Conservation (phyloP, 164 flowering plant genomes). For the Euptelea pleiosperma region DNA sequence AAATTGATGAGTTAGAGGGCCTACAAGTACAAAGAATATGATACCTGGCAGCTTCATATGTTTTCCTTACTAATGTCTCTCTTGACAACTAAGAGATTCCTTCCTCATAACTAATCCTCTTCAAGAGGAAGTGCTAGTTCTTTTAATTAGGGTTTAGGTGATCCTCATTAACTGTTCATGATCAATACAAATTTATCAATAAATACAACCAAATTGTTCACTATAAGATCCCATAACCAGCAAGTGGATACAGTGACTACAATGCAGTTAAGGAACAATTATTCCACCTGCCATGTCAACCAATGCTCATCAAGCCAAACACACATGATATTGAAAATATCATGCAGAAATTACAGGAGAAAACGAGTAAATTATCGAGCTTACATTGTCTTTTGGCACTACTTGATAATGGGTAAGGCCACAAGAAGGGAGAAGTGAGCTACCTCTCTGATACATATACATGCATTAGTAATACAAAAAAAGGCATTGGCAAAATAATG, state of each 20-base stretch:
- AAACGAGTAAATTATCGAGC: too few relatives aligned
- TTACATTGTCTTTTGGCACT: too few relatives aligned
- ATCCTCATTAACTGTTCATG: too few relatives aligned
- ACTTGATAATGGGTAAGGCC: too few relatives aligned
- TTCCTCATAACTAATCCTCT: too few relatives aligned
- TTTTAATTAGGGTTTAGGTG: too few relatives aligned
- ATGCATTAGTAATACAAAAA: neutral
- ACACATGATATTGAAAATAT: neutral
- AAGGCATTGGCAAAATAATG: neutral
- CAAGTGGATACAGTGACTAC: too few relatives aligned
- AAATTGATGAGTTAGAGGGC: too few relatives aligned
- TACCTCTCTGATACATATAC: neutral
- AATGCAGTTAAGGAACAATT: neutral
- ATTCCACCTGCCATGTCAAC: neutral
- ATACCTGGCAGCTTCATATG: too few relatives aligned
- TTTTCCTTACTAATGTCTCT: too few relatives aligned
- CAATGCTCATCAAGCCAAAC: neutral
- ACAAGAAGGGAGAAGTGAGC: slow-evolving; percentile 4
- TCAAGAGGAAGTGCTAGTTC: too few relatives aligned
- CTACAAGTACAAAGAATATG: too few relatives aligned
- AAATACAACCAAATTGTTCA: neutral
- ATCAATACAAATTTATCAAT: neutral
- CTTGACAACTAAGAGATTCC: neutral
- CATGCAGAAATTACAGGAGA: slow-evolving; percentile 9
- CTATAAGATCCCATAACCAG: neutral